phyloP scores from a whole-genome alignment of 2,329 filamentous ascomycete species.

The Fusarium cicatricum region DNA sequence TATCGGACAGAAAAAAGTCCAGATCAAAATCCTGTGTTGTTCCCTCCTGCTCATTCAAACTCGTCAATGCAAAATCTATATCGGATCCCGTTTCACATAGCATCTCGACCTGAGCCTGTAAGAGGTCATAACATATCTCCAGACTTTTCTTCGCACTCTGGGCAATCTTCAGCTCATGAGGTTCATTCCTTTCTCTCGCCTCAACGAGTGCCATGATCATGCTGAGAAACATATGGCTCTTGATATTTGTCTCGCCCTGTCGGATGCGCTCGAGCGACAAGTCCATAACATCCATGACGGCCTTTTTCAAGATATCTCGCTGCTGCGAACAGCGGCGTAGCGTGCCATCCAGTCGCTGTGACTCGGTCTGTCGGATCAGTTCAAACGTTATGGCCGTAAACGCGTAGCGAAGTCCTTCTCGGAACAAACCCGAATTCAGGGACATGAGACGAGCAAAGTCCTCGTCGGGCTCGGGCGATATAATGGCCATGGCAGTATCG shows the following conservation, averaged over 20 bases:
- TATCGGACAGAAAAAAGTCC: conserved; percentile 2
- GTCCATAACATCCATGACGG: conserved; percentile 40
- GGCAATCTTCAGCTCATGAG: conserved; percentile 42
- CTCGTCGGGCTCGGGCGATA: conserved; percentile 48
- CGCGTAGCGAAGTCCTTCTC: conserved; percentile 48
- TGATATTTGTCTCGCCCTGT: conserved; percentile 55
- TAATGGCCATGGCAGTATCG: conserved; percentile 51
- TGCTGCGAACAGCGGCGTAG: conserved; percentile 40
- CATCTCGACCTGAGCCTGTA: conserved; percentile 26
- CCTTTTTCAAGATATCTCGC: conserved; percentile 45
- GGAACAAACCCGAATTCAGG: conserved; percentile 52
- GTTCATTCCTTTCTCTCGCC: conserved; percentile 41
- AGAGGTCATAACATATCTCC: conserved; percentile 41
- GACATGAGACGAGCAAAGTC: conserved; percentile 49
- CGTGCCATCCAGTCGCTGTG: conserved; percentile 42
- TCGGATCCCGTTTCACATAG: neutral
- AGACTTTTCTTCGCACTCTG: conserved; percentile 47
- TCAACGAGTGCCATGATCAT: conserved; percentile 53
- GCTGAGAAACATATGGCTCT: conserved; percentile 50
- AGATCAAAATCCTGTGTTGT: conserved; percentile 1
- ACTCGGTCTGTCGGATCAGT: conserved; percentile 46
- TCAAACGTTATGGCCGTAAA: conserved; percentile 47
- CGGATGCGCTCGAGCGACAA: conserved; percentile 46
- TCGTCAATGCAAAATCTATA: neutral
- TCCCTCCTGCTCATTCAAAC: neutral